Evolutionary conservation across 345 rosid genomes (phyloP).

Genomic region (Moricandia moricandioides): DNA sequence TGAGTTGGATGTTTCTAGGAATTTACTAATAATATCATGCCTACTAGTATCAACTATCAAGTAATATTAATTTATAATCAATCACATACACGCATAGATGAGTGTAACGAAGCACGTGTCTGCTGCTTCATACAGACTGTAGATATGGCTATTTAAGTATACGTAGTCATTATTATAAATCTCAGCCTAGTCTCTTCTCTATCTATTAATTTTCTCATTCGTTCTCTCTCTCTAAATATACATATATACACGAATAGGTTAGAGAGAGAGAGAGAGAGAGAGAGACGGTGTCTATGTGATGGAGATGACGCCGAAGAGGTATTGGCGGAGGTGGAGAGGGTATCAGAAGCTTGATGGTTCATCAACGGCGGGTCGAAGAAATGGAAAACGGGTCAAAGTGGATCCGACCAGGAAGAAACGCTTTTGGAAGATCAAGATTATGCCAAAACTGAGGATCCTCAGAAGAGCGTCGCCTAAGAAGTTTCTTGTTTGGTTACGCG

Average conservation of each 20-base stretch:
- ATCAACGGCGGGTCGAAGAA: conserved; percentile 9
- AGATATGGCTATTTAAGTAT: conserved; percentile 6
- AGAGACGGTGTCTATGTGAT: neutral
- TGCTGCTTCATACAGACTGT: conserved; percentile 4
- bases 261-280: neutral
- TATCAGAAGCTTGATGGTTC: conserved; percentile 50
- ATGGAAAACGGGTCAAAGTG: conserved; percentile 24
- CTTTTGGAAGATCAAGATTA: conserved; percentile 52
- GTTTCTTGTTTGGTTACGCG: conserved; percentile 55
- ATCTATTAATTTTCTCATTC: neutral
- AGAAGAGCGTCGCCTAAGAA: conserved; percentile 45
- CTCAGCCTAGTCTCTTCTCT: neutral
- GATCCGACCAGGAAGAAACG: conserved; percentile 35
- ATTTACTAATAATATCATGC: no score
- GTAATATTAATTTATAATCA: no score
- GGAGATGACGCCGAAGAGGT: conserved; percentile 37
- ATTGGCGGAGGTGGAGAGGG: conserved; percentile 46
- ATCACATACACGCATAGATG: neutral
- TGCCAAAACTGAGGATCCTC: conserved; percentile 44
- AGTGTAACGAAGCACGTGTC: conserved; percentile 28
- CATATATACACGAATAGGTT: neutral
- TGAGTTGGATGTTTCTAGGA: no score
- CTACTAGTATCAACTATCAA: no score
- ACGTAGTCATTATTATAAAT: conserved; percentile 10
- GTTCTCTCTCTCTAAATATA: neutral